Evolutionary conservation across 1,284 basidiomycete species (phyloP), one percentile per base, ranked within the genome.

Genomic region (Cryptococcus floricola): DNA sequence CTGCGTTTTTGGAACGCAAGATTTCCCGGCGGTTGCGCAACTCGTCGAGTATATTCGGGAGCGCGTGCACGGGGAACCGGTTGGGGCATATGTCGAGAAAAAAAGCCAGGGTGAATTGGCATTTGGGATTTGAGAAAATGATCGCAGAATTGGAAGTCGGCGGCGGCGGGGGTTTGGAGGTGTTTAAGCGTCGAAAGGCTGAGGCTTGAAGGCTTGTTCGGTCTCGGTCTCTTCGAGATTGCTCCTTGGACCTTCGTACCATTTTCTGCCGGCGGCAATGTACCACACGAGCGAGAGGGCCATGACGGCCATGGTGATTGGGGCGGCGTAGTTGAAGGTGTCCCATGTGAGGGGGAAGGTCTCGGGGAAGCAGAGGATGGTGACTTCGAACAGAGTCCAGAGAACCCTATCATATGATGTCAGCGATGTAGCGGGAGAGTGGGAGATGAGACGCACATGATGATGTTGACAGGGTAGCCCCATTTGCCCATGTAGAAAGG

Each of bases 241-340:
- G 38, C 51, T 54, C 27, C 58, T 48, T 3, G 79, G 79, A 27
- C 79, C 79, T 38, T 74, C 65, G 70, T 81, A 80, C 63, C 78
- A 73, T 49, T 61, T 63, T 53, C 76, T 71, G n/a, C 78, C 80
- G 52, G 72, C 74, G 23, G 65, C 54, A 34, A 73, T 64, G 66
- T 80, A 81, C 78, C 78, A 80, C 1, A 76, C 51, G 9, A 71
- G 64, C 5, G 76, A 69, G 8, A 80, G 59, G 37, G 74, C 39
- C 53, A 79, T 61, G 25, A 80, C 75, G 46, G 73, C 78, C 13
- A 62, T 56, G 39, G 77, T 78, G 62, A 79, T 76, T 3, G 58
- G 58, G 2, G 58, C 58, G 49, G 61, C 54, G 45, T 62, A 65
- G 61, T 66, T 66, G 62, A 66, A 63, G 12, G 56, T 63, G 23